Base-by-base conservation (phyloP, 2,329 filamentous ascomycete species). In the Myotisia sp. region DNA sequence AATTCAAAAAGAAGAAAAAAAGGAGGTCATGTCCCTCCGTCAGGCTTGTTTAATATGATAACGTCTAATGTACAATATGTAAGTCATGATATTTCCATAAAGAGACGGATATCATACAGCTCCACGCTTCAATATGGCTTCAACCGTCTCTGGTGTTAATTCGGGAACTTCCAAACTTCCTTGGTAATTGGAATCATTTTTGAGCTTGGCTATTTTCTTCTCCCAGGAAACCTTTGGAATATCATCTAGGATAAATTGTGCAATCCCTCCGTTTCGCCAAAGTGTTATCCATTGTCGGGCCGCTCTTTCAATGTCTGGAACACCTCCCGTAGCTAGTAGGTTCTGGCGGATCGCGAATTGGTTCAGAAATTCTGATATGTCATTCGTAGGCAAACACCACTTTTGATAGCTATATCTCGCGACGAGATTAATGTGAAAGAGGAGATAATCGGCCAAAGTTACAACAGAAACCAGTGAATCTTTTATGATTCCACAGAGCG, bases 401-500 rank as follows among this genome's bases (percentile, higher is more conserved):
- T 68, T 64, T 1, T 53, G 48, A 56, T 92, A 92, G 44, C 78
- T 67, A 13, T 4, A 6, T 22, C 22, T 17, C 6, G 20, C 22
- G 38, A 67, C 62, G 23, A 68, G 59, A 52, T 98, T 98, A 38
- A 95, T 65, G 36, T 76, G 76, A 58, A 74, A 95, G 5, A 98
- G 72, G 13, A 95, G 67, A 55, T 93, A 98, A 53, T 98, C 90
- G 21, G 81, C 86, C 7, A 95, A 60, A 16, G 80, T 80, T 38
- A 80, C 71, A 10, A 77, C 69, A 1, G 78, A 70, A 34, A 98
- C 76, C 23, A 95, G 69, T 0, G 79, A 81, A 53, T 93, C 84
- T 55, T 92, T 92, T 36, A 98, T 84, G 54, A 79, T 82, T 13
- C 87, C 84, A 33, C 83, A 85, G 1, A 95, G 70, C 2, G 86